Base-by-base conservation (phyloP, 257 asterid species). In the Gentiana straminea region DNA sequence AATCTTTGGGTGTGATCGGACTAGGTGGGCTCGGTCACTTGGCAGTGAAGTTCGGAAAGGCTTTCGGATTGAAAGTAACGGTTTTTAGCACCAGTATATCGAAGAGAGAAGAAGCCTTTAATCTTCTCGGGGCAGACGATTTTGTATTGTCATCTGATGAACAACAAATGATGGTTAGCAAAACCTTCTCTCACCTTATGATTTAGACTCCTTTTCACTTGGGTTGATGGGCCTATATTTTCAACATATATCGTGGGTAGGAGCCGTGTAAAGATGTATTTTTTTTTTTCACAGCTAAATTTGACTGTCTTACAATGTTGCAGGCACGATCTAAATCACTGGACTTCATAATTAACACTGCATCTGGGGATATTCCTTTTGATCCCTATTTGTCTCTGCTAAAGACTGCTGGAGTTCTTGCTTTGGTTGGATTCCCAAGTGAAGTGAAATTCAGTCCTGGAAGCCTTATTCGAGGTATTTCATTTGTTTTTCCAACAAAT, bases 311-410 rank as follows among this genome's bases (percentile, higher is more conserved):
- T 34, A 52, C 32, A 2, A 46, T 33, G n/a, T 13, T 65, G 72
- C 74, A 84, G 89, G 80, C 79, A 64, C 81, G 83, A 36, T 49
- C 38, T 2, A 79, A 79, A 70, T 70, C 83, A 9, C 72, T 84
- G 86, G 94, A 84, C 59, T 79, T 66, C 71, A 84, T 84, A 58
- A 76, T 84, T 48, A 82, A 78, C 68, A 74, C 81, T 35, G 59
- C 75, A n/a, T 65, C 76, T 45, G 86, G 80, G 12, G 78, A 75
- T 57, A 84, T 79, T 69, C 67, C 77, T 24, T 71, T 84, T 73
- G 76, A 58, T 36, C 78, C 83, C 5, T 59, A 79, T 69, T 74
- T 84, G 46, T 63, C 64, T 63, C 63, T 81, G 60, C 64, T 84
- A 73, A 81, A 79, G 72, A 49, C 71, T 77, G 76, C 79, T 33